These are phyloP conservation scores for Phialophora chinensis DNA, from an alignment of 2,329 filamentous ascomycete species.

Conservation along the genomic window DNA sequence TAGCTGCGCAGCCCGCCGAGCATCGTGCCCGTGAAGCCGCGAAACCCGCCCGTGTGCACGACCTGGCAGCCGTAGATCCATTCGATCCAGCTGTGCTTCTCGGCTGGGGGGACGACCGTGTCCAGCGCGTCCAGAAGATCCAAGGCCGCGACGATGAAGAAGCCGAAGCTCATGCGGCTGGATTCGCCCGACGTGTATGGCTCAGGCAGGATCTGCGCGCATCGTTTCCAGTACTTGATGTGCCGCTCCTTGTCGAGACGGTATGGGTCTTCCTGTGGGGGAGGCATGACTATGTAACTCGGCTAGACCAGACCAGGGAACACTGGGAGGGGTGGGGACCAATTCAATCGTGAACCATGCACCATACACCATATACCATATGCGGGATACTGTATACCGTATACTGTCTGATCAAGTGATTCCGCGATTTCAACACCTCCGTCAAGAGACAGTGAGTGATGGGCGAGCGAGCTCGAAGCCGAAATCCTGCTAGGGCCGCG, in stretches of 20 bases:
- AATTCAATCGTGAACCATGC: background rate
- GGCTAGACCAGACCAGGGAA: no score
- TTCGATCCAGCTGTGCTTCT: slow-evolving; percentile 55
- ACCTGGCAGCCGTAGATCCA: slow-evolving; percentile 92
- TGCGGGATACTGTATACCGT: background rate
- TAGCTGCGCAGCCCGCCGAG: slow-evolving; percentile 56
- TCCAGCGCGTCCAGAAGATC: slow-evolving; percentile 73
- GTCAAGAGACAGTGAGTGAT: background rate
- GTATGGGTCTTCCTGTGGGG: background rate
- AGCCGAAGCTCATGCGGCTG: slow-evolving; percentile 85
- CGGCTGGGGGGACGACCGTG: slow-evolving; percentile 56
- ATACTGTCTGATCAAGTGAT: background rate
- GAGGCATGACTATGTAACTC: slow-evolving; percentile 4
- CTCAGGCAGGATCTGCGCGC: slow-evolving; percentile 77
- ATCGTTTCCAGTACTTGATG: slow-evolving; percentile 90
- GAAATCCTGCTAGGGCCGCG: background rate
- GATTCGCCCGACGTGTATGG: slow-evolving; percentile 89
- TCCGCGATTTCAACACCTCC: background rate
- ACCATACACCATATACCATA: background rate
- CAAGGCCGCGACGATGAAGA: slow-evolving; percentile 84
- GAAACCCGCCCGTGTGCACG: slow-evolving; percentile 78
- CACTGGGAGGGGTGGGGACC: no score
- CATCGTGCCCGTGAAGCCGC: slow-evolving; percentile 76
- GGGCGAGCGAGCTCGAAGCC: background rate
- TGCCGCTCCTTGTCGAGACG: slow-evolving; percentile 69